phyloP scores from a whole-genome alignment of 768 basidiomycete genomes.

The Termitomyces sp. region DNA sequence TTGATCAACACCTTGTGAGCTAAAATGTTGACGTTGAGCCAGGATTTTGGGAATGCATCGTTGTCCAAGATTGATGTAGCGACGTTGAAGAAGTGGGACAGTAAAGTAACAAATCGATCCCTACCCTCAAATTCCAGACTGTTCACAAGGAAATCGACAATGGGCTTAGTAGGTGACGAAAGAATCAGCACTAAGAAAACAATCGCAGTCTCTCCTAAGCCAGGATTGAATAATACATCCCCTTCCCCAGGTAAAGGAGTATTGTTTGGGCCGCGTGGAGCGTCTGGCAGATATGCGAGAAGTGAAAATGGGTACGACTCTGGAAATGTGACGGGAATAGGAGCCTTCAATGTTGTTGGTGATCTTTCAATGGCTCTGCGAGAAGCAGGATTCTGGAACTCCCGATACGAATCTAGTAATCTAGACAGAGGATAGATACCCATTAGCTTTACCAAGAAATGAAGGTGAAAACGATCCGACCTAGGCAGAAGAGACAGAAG shows the following conservation, averaged over 20 bases:
- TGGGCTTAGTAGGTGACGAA: slow-evolving; percentile 74
- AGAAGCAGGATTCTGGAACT: slow-evolving; percentile 69
- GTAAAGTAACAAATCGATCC: slow-evolving; percentile 67
- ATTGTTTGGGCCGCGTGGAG: slow-evolving; percentile 38
- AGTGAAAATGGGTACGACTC: slow-evolving; percentile 93
- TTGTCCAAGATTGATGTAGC: slow-evolving; percentile 78
- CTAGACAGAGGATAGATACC: slow-evolving; percentile 32
- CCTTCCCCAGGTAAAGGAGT: slow-evolving; percentile 40
- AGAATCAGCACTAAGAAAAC: slow-evolving; percentile 80
- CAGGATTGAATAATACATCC: slow-evolving; percentile 61
- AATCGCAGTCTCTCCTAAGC: slow-evolving; percentile 81
- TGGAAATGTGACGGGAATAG: slow-evolving; percentile 81
- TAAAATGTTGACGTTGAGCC: slow-evolving; percentile 89
- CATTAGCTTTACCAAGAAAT: not conserved
- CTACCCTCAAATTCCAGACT: slow-evolving; percentile 86
- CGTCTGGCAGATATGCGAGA: slow-evolving; percentile 60
- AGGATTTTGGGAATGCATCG: slow-evolving; percentile 84
- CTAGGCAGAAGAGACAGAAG: slow-evolving; percentile 80
- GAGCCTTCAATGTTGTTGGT: slow-evolving; percentile 51
- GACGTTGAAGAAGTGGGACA: slow-evolving; percentile 80
- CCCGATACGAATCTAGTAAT: slow-evolving; percentile 83
- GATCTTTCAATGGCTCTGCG: slow-evolving; percentile 68
- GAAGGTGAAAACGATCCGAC: slow-evolving; percentile 35
- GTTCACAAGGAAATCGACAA: slow-evolving; percentile 75
- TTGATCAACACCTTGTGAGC: slow-evolving; percentile 87